These are phyloP conservation scores for Claviceps lovelessii DNA, from an alignment of 2,329 filamentous ascomycete genomes.

Conservation along the genomic window DNA sequence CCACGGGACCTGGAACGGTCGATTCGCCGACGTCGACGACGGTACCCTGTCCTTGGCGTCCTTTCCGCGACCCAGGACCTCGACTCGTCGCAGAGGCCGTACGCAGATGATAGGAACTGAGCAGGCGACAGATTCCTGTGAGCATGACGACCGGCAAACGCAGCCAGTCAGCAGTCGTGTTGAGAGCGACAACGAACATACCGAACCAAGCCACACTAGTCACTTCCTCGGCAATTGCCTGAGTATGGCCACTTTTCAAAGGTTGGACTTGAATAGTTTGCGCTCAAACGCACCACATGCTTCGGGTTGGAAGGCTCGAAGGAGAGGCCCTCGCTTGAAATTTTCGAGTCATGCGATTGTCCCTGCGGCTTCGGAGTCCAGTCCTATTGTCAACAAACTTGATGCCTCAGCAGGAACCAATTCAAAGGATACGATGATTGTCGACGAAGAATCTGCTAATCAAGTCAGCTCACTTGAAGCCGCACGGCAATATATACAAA, in stretches of 20 bases:
- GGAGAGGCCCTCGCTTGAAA: background rate
- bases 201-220: background rate
- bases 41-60: conserved; percentile 11
- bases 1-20: conserved; percentile 9
- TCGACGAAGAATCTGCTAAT: background rate
- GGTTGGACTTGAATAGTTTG: background rate
- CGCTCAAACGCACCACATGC: background rate
- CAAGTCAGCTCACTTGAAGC: background rate
- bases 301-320: conserved; percentile 1
- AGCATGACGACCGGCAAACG: background rate
- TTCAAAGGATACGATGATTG: background rate
- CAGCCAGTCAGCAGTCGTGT: background rate
- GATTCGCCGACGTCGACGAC: conserved; percentile 11
- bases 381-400: background rate
- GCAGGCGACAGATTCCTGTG: background rate
- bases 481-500: conserved; percentile 2
- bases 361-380: background rate
- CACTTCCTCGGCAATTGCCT: background rate
- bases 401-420: background rate
- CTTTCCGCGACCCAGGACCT: conserved; percentile 10
- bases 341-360: background rate
- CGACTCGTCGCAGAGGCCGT: conserved; percentile 16
- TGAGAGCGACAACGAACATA: background rate
- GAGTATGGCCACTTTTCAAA: conserved; percentile 3
- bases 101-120: conserved; percentile 1